Evolutionary conservation across 2,329 filamentous ascomycete genomes (phyloP).

Genomic region (Aureobasidium leucospermi): DNA sequence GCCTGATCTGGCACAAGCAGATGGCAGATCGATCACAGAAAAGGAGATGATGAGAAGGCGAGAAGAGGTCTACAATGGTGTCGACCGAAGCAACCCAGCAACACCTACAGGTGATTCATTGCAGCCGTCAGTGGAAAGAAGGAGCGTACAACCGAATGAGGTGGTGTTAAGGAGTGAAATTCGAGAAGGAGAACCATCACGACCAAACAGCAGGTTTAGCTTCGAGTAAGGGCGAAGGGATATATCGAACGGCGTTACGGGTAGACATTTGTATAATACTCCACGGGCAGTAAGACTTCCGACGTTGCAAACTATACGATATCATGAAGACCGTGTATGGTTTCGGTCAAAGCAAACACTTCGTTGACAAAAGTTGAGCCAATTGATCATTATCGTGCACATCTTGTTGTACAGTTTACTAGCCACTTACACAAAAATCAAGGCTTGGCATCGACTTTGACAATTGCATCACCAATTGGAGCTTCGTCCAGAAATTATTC

Average conservation of each 20-base stretch:
- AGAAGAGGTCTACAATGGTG: conserved; percentile 40
- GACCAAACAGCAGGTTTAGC: conserved; percentile 8
- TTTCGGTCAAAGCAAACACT: too few relatives aligned
- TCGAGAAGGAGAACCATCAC: not conserved
- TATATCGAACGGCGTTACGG: not conserved
- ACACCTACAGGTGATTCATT: not conserved
- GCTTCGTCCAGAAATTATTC: conserved; percentile 4
- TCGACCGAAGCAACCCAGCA: conserved; percentile 23
- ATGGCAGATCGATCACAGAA: conserved; percentile 39
- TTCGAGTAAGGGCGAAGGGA: not conserved
- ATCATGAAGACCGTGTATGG: too few relatives aligned
- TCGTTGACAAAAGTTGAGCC: too few relatives aligned
- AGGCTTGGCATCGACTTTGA: not conserved
- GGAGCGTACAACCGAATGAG: conserved; percentile 1
- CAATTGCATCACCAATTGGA: conserved; percentile 4
- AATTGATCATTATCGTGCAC: too few relatives aligned
- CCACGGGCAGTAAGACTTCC: too few relatives aligned
- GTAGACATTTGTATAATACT: not conserved
- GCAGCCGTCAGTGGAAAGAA: not conserved
- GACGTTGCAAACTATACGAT: too few relatives aligned
- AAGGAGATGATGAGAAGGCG: conserved; percentile 42
- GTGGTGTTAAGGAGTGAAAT: not conserved
- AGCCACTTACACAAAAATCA: not conserved
- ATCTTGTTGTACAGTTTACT: too few relatives aligned
- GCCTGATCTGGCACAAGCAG: conserved; percentile 45